phyloP scores from a whole-genome alignment of 192 early-diverging fungal species.

The Kappamyces sp. region DNA sequence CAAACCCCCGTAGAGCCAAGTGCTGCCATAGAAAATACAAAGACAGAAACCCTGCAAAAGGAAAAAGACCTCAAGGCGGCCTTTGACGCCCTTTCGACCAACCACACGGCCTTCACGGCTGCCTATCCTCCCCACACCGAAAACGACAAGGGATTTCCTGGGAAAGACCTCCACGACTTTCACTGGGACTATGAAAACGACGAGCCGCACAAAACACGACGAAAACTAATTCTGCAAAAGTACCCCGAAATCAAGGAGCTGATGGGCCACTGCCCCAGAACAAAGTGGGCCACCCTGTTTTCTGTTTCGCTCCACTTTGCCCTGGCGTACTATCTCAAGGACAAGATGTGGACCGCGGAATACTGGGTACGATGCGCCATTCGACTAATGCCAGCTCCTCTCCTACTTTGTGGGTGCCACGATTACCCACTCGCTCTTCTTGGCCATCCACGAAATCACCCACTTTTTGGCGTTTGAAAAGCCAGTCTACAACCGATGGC shows the following conservation, averaged over 20 bases:
- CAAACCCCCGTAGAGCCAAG: not conserved
- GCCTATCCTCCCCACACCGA: conserved; percentile 5
- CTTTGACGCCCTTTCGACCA: not conserved
- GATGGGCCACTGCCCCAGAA: conserved; percentile 75
- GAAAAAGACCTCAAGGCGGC: not conserved
- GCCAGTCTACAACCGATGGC: conserved; percentile 70
- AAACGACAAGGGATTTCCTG: conserved; percentile 11
- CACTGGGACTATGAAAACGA: conserved; percentile 43
- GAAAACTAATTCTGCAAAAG: conserved; percentile 75
- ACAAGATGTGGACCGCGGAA: conserved; percentile 4
- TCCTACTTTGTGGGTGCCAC: conserved; percentile 80
- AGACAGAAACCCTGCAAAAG: too few relatives aligned
- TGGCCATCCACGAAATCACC: conserved; percentile 88
- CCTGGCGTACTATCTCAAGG: conserved; percentile 58
- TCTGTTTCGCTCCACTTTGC: conserved; percentile 66
- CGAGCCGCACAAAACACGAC: conserved; percentile 90
- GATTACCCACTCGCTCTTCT: conserved; percentile 70
- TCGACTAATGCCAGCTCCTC: conserved; percentile 32
- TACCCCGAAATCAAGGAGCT: conserved; percentile 85
- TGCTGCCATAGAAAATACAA: too few relatives aligned
- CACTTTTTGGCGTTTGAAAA: conserved; percentile 75
- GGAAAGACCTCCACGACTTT: conserved; percentile 17
- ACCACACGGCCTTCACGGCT: conserved; percentile 5
- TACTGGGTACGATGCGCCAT: not conserved
- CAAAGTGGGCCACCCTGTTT: conserved; percentile 63